A percentile compares a stretch with the other conserved stretches of the same genome.
Conservation (phyloP, 2,329 filamentous ascomycete genomes). For the Keithomyces neogunnii region DNA sequence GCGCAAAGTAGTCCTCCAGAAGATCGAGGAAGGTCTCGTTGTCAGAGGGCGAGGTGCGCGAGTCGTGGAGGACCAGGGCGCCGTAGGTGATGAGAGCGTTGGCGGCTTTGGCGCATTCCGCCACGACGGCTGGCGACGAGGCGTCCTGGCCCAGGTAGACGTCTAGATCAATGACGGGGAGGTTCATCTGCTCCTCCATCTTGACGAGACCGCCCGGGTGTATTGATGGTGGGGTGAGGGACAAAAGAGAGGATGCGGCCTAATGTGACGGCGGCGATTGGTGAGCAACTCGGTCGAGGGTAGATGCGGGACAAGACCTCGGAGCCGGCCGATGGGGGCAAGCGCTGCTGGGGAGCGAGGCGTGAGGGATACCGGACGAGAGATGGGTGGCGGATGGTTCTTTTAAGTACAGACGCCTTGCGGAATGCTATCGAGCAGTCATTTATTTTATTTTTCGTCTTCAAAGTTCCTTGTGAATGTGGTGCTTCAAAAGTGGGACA, state of each 20-base stretch:
- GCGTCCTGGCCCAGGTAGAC: slow-evolving; percentile 38
- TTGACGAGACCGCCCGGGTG: not conserved
- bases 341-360: no score
- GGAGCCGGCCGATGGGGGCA: slow-evolving; percentile 8
- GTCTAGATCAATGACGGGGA: slow-evolving; percentile 52
- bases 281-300: not conserved
- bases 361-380: no score
- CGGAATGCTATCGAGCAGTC: no score
- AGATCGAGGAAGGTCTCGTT: slow-evolving; percentile 51
- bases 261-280: not conserved
- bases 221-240: not conserved
- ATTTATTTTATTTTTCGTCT: no score
- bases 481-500: not conserved
- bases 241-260: not conserved
- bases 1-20: slow-evolving; percentile 57
- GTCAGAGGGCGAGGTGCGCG: slow-evolving; percentile 45
- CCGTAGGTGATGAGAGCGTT: slow-evolving; percentile 51
- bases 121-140: slow-evolving; percentile 33
- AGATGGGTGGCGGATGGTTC: no score
- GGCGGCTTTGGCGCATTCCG: slow-evolving; percentile 46
- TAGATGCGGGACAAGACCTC: slow-evolving; percentile 2
- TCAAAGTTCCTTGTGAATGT: no score
- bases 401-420: no score
- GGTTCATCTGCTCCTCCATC: slow-evolving; percentile 37
- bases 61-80: slow-evolving; percentile 51